These are phyloP conservation scores for Cubamyces lactineus DNA, from an alignment of 768 basidiomycete genomes.

Conservation along the genomic window DNA sequence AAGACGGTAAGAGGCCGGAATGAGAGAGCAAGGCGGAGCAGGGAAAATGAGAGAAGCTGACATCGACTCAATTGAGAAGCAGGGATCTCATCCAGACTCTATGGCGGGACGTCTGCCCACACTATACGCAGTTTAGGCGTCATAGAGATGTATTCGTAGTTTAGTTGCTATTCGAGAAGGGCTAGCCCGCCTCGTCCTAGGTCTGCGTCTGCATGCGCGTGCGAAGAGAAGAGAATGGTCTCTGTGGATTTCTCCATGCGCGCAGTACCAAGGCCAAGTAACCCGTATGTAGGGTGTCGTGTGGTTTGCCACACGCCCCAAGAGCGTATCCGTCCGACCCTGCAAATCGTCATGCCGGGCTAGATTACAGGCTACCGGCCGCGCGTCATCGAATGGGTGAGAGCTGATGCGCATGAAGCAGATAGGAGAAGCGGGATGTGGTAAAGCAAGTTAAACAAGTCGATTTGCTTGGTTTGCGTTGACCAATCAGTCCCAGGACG, in stretches of 20 bases:
- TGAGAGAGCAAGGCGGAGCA: background rate
- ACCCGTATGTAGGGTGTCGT: too few species aligned
- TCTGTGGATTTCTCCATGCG: too few species aligned
- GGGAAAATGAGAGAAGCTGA: background rate
- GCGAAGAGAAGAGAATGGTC: background rate
- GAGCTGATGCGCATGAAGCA: background rate
- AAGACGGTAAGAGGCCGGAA: background rate
- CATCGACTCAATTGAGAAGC: too few species aligned
- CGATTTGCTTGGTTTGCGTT: too few species aligned
- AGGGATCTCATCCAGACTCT: too few species aligned
- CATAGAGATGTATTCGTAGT: background rate
- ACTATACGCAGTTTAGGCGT: background rate
- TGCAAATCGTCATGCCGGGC: too few species aligned
- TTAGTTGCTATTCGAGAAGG: background rate
- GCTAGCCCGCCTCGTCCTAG: background rate
- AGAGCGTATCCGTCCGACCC: too few species aligned
- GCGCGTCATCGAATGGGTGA: background rate
- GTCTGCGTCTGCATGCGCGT: background rate
- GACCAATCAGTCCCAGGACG: too few species aligned
- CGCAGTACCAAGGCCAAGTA: too few species aligned
- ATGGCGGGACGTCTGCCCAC: background rate
- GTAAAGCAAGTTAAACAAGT: too few species aligned
- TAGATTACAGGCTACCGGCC: background rate
- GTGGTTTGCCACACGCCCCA: too few species aligned
- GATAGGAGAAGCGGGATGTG: background rate